phyloP scores from a whole-genome alignment of 805 yeast species.

The Komagataella pastoris region DNA sequence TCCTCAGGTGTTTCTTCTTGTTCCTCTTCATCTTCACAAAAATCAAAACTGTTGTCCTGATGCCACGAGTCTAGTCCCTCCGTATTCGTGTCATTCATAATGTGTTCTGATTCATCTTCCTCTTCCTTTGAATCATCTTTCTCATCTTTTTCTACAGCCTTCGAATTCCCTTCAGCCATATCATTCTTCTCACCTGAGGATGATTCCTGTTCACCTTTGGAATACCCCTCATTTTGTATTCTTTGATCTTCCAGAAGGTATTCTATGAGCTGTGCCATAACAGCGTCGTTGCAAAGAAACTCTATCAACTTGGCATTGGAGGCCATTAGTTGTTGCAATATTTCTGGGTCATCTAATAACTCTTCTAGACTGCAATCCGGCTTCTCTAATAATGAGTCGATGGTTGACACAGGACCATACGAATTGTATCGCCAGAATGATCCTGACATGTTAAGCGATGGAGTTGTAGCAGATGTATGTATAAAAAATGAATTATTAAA shows the following conservation, averaged over 20 bases:
- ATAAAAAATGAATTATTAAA: too few species aligned
- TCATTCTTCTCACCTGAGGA: constrained; percentile 4
- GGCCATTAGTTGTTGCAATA: constrained; percentile 58
- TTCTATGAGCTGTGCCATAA: constrained; percentile 54
- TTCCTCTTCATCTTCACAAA: constrained; percentile 16
- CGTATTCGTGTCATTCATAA: not conserved
- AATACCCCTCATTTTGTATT: constrained; percentile 9
- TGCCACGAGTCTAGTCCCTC: constrained; percentile 2
- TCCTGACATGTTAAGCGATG: constrained; percentile 29
- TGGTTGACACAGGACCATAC: constrained; percentile 12
- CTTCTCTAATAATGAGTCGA: constrained; percentile 24
- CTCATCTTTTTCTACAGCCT: constrained; percentile 4
- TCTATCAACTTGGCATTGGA: constrained; percentile 69
- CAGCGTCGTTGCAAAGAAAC: constrained; percentile 66
- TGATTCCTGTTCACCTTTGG: not conserved
- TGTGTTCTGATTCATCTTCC: constrained; percentile 6
- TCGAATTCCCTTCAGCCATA: constrained; percentile 4
- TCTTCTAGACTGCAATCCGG: constrained; percentile 37
- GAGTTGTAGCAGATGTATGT: constrained; percentile 17
- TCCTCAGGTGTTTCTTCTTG: constrained; percentile 20
- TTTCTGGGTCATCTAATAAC: constrained; percentile 60
- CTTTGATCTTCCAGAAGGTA: constrained; percentile 42
- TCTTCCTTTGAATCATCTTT: constrained; percentile 9
- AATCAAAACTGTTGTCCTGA: constrained; percentile 13
- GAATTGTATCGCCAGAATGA: constrained; percentile 40